Conservation (phyloP, 495 filamentous ascomycete genomes). For the Aspergillus baeticus region DNA sequence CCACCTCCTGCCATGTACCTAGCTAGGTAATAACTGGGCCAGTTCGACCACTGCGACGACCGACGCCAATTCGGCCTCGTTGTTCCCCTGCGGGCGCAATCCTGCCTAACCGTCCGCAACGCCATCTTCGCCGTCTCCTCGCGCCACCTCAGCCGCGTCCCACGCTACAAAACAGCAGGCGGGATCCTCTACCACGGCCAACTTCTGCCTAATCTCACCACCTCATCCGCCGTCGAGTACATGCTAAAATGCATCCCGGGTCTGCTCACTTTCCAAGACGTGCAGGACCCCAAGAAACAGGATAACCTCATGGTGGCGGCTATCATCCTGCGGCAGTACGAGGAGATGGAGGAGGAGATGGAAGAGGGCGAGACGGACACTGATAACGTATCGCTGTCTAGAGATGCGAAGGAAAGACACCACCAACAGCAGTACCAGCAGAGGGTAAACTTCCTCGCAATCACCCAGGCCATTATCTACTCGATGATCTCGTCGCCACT, state of each 20-base stretch:
- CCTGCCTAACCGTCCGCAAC: slow-evolving; percentile 20
- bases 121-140: slow-evolving; percentile 28
- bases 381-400: no score
- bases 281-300: slow-evolving; percentile 18
- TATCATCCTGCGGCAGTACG: slow-evolving; percentile 29
- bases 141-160: slow-evolving; percentile 21
- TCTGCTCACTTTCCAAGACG: slow-evolving; percentile 20
- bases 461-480: slow-evolving; percentile 27
- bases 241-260: slow-evolving; percentile 30
- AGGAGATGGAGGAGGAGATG: slow-evolving; percentile 31
- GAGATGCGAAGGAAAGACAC: background rate
- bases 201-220: slow-evolving; percentile 16
- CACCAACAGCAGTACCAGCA: background rate
- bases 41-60: slow-evolving; percentile 33
- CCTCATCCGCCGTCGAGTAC: slow-evolving; percentile 25
- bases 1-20: background rate
- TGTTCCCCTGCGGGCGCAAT: slow-evolving; percentile 21
- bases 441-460: slow-evolving; percentile 23
- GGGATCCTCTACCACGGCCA: slow-evolving; percentile 23
- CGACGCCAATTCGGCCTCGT: slow-evolving; percentile 23
- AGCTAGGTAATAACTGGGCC: background rate
- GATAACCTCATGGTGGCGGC: slow-evolving; percentile 31
- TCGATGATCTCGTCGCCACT: slow-evolving; percentile 22
- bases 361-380: slow-evolving; percentile 14
- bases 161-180: slow-evolving; percentile 22